Base-by-base conservation (phyloP, 352 stramenopile species). In the Pythium folliculosum region DNA sequence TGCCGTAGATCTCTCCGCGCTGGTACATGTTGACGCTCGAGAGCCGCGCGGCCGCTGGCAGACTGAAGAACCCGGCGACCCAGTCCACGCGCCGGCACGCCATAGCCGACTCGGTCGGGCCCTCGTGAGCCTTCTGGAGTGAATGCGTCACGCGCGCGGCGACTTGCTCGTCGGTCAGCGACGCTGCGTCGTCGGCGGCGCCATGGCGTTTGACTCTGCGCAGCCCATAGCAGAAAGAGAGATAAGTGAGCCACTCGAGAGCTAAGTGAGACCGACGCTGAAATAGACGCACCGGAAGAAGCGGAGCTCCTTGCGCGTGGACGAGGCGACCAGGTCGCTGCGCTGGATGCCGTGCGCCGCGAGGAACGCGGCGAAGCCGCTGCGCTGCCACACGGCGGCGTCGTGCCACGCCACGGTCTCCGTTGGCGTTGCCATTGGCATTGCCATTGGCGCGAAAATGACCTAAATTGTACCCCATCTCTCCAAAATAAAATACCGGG, bases 1-100 rank as follows among this genome's bases (percentile, higher is more conserved):
- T 94, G 32, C 88, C 89, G 53, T 92, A 95, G n/a, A 92, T 52
- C 64, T 87, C 59, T 2, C 82, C 84, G 12, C 69, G 38, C 38
- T 75, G 56, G 57, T 94, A 92, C 19, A 88, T 56, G 37, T 68
- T 65, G 14, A 85, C 63, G 17, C 72, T 71, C 21, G 79, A 73
- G 27, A 94, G 72, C 47, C 79, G 77, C 13, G 70, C 70, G 17
- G 73, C 56, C 25, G 72, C 72, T 32, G 86, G 82, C 23, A 94
- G 69, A 45, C 77, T 86, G 59, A 84, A 94, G 68, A 94, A 94
- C 49, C 72, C 72, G 25, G 67, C 64, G 44, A 92, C 68, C 86
- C 86, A 94, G 0, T 55, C 0, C 19, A 90, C 77, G 8, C 70
- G 66, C 22, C 63, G 22, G 27, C 40, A 3, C 70, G 71, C 6